phyloP scores from a whole-genome alignment of 2,329 filamentous ascomycete genomes.

The Fusarium continuum region DNA sequence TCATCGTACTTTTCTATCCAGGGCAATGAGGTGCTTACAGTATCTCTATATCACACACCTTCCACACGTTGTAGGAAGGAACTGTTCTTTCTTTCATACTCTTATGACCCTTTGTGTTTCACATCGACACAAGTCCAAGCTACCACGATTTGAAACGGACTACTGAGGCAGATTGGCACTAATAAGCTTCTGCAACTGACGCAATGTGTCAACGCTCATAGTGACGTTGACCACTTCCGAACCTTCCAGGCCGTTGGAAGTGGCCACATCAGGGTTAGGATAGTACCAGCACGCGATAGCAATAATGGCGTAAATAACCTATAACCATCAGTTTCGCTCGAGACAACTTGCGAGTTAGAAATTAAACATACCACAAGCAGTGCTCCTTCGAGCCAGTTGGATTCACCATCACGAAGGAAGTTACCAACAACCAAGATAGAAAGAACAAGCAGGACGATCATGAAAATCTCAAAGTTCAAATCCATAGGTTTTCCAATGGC shows the following conservation, averaged over 20 bases:
- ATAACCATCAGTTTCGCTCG: not conserved
- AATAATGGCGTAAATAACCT: constrained; percentile 56
- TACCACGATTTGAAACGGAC: not conserved
- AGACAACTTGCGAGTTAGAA: accelerated
- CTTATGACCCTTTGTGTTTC: too few relatives aligned
- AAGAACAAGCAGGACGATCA: constrained; percentile 76
- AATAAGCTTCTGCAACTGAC: constrained; percentile 42
- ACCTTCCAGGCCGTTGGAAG: constrained; percentile 45
- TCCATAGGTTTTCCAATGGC: constrained; percentile 70
- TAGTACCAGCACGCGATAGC: constrained; percentile 58
- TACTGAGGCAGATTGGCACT: constrained; percentile 22
- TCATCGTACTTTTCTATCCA: too few relatives aligned
- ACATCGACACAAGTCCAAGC: too few relatives aligned
- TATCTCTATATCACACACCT: too few relatives aligned
- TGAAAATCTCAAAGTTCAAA: constrained; percentile 80
- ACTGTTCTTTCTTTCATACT: too few relatives aligned
- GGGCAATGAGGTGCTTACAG: too few relatives aligned
- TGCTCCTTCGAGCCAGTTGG: constrained; percentile 78
- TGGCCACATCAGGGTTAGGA: constrained; percentile 53
- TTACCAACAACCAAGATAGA: constrained; percentile 79
- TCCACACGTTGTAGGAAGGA: too few relatives aligned
- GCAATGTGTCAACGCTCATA: constrained; percentile 44
- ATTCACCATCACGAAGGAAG: constrained; percentile 78
- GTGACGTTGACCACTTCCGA: constrained; percentile 42
- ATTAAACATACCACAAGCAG: constrained; percentile 66